Evolutionary conservation across 495 filamentous ascomycete species (phyloP).

Genomic region (Neurospora cerealis): DNA sequence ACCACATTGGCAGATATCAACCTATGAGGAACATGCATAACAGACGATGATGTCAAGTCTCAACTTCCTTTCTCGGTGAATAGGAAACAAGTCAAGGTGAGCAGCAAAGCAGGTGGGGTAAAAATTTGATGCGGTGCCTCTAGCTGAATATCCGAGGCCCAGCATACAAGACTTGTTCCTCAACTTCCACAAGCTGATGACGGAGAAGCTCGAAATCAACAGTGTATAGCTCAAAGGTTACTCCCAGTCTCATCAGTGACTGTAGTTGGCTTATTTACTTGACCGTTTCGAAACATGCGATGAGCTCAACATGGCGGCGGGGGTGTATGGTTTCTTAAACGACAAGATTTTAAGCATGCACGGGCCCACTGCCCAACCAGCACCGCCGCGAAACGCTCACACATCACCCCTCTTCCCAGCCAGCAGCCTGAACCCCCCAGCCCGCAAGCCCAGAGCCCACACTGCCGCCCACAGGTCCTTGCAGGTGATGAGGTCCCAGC

Average conservation of each 20-base stretch:
- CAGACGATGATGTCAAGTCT: not conserved
- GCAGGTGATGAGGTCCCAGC: not conserved
- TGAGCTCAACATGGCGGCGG: not conserved
- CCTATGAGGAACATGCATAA: not conserved
- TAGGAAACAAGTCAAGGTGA: slow-evolving; percentile 3
- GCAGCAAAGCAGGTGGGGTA: slow-evolving; percentile 17
- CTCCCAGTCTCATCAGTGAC: not conserved
- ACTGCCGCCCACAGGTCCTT: not conserved
- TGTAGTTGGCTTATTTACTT: not conserved
- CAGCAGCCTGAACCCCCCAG: not conserved
- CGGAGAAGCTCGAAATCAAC: not conserved
- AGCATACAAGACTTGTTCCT: not conserved
- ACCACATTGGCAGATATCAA: not conserved
- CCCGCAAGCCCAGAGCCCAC: not conserved
- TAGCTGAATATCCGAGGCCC: not conserved
- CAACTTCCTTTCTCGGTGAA: not conserved
- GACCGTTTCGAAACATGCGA: not conserved
- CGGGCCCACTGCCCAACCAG: not conserved
- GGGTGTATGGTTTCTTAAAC: not conserved
- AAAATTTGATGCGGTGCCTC: slow-evolving; percentile 7
- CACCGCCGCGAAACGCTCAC: not conserved
- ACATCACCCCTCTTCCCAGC: not conserved
- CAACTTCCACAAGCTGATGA: not conserved
- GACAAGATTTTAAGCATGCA: not conserved
- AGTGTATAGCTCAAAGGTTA: not conserved